These are phyloP conservation scores for Fistulinella prunicolor DNA, from an alignment of 768 basidiomycete species.

Conservation along the genomic window DNA sequence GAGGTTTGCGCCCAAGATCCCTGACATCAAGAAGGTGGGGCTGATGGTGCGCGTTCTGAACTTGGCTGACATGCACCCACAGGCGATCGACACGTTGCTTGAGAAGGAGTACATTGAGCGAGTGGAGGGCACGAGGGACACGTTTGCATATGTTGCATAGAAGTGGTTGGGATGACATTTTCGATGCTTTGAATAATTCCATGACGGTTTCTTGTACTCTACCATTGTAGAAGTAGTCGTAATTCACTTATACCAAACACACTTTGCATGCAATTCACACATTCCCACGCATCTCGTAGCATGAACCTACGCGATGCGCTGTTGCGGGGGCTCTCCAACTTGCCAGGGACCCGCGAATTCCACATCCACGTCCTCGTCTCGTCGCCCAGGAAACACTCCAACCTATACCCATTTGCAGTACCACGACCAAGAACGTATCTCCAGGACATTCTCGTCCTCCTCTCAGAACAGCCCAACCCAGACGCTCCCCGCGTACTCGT, in stretches of 20 bases:
- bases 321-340: slow-evolving; percentile 47
- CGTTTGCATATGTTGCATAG: slow-evolving; percentile 42
- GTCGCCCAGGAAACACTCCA: slow-evolving; percentile 59
- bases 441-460: slow-evolving; percentile 74
- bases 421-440: slow-evolving; percentile 64
- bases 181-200: neutral
- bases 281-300: slow-evolving; percentile 25
- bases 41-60: neutral
- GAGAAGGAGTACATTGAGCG: slow-evolving; percentile 99
- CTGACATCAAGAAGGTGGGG: slow-evolving; percentile 90
- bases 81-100: slow-evolving; percentile 88
- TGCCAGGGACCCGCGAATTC: slow-evolving; percentile 69
- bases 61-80: neutral
- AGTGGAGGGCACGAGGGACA: slow-evolving; percentile 86
- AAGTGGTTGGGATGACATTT: too few species aligned
- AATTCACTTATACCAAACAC: slow-evolving; percentile 17
- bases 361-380: slow-evolving; percentile 76
- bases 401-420: slow-evolving; percentile 72
- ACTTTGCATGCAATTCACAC: too few species aligned
- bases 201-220: slow-evolving; percentile 10
- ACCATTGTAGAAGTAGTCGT: slow-evolving; percentile 14
- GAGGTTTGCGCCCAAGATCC: slow-evolving; percentile 89
- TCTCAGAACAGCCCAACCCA: slow-evolving; percentile 57
- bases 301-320: slow-evolving; percentile 62
- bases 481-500: slow-evolving; percentile 61